Conservation (phyloP, 2,329 filamentous ascomycete genomes). For the Microdochium trichocladiopsis region DNA sequence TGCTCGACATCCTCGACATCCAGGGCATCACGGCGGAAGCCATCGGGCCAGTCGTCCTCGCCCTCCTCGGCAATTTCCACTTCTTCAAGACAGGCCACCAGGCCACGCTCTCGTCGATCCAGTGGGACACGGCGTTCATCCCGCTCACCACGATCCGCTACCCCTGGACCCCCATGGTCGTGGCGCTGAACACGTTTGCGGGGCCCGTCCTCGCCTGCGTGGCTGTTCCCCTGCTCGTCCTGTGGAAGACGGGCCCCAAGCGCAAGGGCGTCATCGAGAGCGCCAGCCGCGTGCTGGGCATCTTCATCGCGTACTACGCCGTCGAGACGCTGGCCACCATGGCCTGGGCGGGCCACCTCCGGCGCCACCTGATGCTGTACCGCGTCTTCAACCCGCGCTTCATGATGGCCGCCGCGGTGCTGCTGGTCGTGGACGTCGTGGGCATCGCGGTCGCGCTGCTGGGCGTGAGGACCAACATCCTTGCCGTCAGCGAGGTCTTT, state of each 20-base stretch:
- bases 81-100: constrained; percentile 99
- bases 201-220: constrained; percentile 78
- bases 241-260: constrained; percentile 86
- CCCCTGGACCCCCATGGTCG: constrained; percentile 79
- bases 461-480: constrained; percentile 67
- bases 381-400: constrained; percentile 88
- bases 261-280: constrained; percentile 62
- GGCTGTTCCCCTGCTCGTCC: constrained; percentile 69
- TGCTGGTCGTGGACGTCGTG: constrained; percentile 73
- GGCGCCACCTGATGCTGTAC: constrained; percentile 94
- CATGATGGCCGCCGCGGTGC: constrained; percentile 67
- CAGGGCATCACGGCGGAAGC: constrained; percentile 56
- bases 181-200: constrained; percentile 81
- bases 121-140: constrained; percentile 95
- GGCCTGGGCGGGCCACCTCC: constrained; percentile 79
- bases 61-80: constrained; percentile 84
- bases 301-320: constrained; percentile 76
- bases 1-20: constrained; percentile 57
- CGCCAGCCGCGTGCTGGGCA: constrained; percentile 63
- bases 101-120: constrained; percentile 77
- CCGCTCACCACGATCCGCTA: constrained; percentile 76
- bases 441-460: constrained; percentile 63
- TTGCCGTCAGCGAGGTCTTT: constrained; percentile 82
- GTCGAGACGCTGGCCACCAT: constrained; percentile 80
- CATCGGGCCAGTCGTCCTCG: constrained; percentile 79